Conservation (phyloP, 2,329 filamentous ascomycete genomes). For the Zymoseptoria pseudotritici region DNA sequence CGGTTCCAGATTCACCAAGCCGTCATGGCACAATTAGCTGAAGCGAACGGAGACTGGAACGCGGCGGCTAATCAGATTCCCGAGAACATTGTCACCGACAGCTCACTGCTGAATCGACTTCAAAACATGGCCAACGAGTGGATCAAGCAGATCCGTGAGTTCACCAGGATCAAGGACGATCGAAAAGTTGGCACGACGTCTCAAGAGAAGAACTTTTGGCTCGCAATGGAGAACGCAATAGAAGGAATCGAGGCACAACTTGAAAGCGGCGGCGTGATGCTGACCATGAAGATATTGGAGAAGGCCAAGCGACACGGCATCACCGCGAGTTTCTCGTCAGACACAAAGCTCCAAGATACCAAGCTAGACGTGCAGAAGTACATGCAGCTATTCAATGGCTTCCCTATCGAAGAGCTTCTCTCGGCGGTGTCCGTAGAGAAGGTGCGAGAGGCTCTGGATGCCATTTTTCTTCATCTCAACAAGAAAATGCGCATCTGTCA, state of each 20-base stretch:
- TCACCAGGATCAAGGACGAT: slow-evolving; percentile 90
- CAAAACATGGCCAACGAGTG: slow-evolving; percentile 92
- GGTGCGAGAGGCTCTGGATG: slow-evolving; percentile 76
- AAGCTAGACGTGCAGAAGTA: slow-evolving; percentile 97
- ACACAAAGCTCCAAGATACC: slow-evolving; percentile 92
- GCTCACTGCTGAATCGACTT: slow-evolving; percentile 83
- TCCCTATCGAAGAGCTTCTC: slow-evolving; percentile 87
- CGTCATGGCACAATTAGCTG: slow-evolving; percentile 76
- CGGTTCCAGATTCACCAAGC: slow-evolving; percentile 80
- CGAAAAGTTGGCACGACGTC: slow-evolving; percentile 71
- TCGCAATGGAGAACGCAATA: slow-evolving; percentile 90
- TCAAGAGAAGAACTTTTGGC: slow-evolving; percentile 98
- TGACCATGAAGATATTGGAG: slow-evolving; percentile 91
- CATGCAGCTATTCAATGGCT: slow-evolving; percentile 97
- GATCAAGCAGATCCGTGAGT: slow-evolving; percentile 97
- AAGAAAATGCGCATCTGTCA: slow-evolving; percentile 96
- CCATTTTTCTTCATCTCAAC: slow-evolving; percentile 92
- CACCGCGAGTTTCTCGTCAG: slow-evolving; percentile 90
- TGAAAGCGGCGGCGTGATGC: slow-evolving; percentile 74
- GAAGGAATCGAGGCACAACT: slow-evolving; percentile 88
- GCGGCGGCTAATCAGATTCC: slow-evolving; percentile 75
- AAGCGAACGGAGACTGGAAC: slow-evolving; percentile 57
- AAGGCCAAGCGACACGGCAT: slow-evolving; percentile 97
- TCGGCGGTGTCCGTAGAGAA: slow-evolving; percentile 86
- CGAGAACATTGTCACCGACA: slow-evolving; percentile 70